phyloP scores from a whole-genome alignment of 139 green algal species.

The Chlorella vulgaris region DNA sequence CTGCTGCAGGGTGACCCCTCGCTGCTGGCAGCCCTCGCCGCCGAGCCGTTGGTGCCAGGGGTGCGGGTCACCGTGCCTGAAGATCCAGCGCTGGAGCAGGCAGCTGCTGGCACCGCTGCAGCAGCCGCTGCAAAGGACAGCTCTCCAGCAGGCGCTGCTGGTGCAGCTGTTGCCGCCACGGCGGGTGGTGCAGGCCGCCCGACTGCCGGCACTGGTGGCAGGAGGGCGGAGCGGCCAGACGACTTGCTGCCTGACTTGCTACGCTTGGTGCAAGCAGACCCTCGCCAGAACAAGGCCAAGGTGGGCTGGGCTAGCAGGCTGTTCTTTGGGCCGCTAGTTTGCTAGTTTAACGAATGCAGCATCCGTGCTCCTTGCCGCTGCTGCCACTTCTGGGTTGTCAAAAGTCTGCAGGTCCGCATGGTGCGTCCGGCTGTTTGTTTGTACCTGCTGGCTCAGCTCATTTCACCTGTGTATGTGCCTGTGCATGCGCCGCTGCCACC shows the following conservation, averaged over 20 bases:
- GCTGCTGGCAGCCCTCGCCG: slow-evolving; percentile 22
- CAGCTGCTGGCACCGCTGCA: neutral
- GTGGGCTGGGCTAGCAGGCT: slow-evolving; percentile 1
- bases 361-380: no score
- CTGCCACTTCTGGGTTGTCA: no score
- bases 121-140: slow-evolving; percentile 1
- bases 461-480: no score
- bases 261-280: slow-evolving; percentile 38
- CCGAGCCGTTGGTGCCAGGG: slow-evolving; percentile 22
- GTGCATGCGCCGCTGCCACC: no score
- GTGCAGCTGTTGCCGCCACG: neutral
- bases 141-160: slow-evolving; percentile 13
- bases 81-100: neutral
- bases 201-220: no score
- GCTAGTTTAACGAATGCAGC: no score
- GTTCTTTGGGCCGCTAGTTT: no score
- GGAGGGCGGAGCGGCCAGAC: slow-evolving; percentile 16
- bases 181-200: no score
- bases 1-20: neutral
- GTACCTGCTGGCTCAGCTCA: neutral
- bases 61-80: slow-evolving; percentile 9
- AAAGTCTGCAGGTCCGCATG: no score
- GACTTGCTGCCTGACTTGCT: slow-evolving; percentile 48
- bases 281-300: slow-evolving; percentile 34
- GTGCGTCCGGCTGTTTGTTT: no score